Conservation (phyloP, 176 grass and related monocot species). For the Triticum turgidum region DNA sequence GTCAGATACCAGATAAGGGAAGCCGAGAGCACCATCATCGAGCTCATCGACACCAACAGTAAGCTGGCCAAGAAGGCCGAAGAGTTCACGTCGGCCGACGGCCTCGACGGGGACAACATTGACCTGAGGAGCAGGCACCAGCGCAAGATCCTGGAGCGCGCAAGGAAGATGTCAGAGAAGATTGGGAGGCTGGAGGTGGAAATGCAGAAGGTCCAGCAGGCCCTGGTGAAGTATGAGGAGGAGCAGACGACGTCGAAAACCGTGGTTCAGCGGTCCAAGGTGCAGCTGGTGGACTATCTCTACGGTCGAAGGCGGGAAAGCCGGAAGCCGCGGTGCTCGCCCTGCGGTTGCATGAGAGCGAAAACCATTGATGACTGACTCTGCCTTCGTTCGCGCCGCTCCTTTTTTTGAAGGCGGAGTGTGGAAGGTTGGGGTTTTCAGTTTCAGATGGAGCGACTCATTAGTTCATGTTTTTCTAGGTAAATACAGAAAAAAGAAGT, state of each 20-base stretch:
- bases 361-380: conserved; percentile 61
- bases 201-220: conserved; percentile 71
- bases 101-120: conserved; percentile 37
- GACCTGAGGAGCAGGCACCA: conserved; percentile 65
- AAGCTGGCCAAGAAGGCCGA: conserved; percentile 77
- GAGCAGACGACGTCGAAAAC: conserved; percentile 46
- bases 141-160: conserved; percentile 71
- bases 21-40: conserved; percentile 65
- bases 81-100: conserved; percentile 46
- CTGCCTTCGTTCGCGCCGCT: conserved; percentile 16
- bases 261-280: conserved; percentile 46
- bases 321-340: conserved; percentile 43
- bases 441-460: conserved; percentile 18
- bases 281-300: conserved; percentile 78
- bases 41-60: conserved; percentile 79
- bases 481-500: neutral
- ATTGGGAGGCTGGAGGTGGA: conserved; percentile 73
- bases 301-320: conserved; percentile 61
- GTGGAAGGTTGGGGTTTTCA: conserved; percentile 31
- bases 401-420: conserved; percentile 34
- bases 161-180: conserved; percentile 78
- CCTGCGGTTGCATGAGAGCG: conserved; percentile 71
- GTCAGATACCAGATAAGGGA: conserved; percentile 68
- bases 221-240: conserved; percentile 61
- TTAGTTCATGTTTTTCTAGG: conserved; percentile 27